Conservation (phyloP, 352 stramenopile species). For the Phytophthora kernoviae region DNA sequence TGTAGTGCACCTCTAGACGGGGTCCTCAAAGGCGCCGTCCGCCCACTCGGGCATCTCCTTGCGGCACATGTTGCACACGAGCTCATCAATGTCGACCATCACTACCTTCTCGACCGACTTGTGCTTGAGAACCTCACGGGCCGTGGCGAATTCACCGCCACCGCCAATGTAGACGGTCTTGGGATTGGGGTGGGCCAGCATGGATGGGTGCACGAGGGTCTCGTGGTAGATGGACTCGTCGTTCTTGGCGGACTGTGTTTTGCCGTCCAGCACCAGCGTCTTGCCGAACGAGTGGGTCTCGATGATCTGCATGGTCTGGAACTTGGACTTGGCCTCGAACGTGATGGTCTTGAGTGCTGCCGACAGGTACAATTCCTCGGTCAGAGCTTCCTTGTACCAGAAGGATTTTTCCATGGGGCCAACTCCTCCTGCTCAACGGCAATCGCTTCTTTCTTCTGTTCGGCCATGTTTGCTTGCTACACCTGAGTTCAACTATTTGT, state of each 20-base stretch:
- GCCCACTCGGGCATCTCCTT: slow-evolving; percentile 95
- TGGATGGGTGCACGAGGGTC: slow-evolving; percentile 92
- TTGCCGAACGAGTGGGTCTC: slow-evolving; percentile 93
- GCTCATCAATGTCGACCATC: slow-evolving; percentile 96
- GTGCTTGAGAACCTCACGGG: slow-evolving; percentile 92
- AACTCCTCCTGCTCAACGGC: slow-evolving; percentile 38
- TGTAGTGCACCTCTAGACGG: slow-evolving; percentile 92
- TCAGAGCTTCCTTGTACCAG: slow-evolving; percentile 90
- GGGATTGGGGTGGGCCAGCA: slow-evolving; percentile 88
- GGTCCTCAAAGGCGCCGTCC: slow-evolving; percentile 89
- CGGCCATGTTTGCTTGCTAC: slow-evolving; percentile 29
- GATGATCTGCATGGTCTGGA: slow-evolving; percentile 95
- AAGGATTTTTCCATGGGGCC: slow-evolving; percentile 70
- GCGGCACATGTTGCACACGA: slow-evolving; percentile 93
- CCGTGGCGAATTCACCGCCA: slow-evolving; percentile 93
- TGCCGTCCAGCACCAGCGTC: slow-evolving; percentile 95
- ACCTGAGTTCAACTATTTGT: no score
- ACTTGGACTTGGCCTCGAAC: slow-evolving; percentile 88
- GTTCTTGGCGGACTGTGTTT: slow-evolving; percentile 93
- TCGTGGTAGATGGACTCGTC: slow-evolving; percentile 97
- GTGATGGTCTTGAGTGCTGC: slow-evolving; percentile 89
- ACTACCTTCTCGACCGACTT: slow-evolving; percentile 93
- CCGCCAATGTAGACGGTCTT: slow-evolving; percentile 94
- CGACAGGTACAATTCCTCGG: slow-evolving; percentile 89
- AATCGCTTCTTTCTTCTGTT: slow-evolving; percentile 52